These are phyloP conservation scores for Podila epigama DNA, from an alignment of 192 early-diverging fungal genomes.

Conservation along the genomic window DNA sequence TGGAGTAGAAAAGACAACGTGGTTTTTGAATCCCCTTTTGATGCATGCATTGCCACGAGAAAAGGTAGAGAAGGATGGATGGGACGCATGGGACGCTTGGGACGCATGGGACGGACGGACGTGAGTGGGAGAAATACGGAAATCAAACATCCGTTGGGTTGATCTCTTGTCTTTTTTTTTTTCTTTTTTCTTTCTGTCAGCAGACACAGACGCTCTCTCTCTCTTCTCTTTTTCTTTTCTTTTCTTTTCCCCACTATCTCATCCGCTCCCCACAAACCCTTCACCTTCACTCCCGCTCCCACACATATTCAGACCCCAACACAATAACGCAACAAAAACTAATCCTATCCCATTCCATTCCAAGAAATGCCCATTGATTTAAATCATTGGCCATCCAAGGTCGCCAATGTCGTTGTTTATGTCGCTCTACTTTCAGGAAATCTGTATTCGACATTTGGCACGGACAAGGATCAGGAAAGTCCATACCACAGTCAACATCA, in stretches of 20 bases:
- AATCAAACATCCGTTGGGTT: not conserved
- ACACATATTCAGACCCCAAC: too few species aligned
- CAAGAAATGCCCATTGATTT: conserved; percentile 30
- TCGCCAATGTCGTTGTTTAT: conserved; percentile 45
- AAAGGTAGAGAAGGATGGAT: too few species aligned
- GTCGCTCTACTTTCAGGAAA: conserved; percentile 35
- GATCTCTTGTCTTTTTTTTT: not conserved
- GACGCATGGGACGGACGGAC: too few species aligned
- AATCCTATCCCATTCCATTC: not conserved
- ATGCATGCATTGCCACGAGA: too few species aligned
- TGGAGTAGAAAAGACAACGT: too few species aligned
- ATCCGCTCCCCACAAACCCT: not conserved
- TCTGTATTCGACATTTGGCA: conserved; percentile 36
- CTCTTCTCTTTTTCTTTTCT: not conserved
- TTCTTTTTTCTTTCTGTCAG: conserved; percentile 1
- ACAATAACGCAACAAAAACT: not conserved
- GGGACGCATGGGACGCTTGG: too few species aligned
- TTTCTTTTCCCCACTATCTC: not conserved
- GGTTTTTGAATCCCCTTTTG: too few species aligned
- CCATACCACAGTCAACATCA: conserved; percentile 49
- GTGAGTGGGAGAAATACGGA: too few species aligned
- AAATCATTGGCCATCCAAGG: conserved; percentile 41
- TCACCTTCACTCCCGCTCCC: not conserved
- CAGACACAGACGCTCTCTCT: too few species aligned
- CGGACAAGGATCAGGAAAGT: conserved; percentile 10